Evolutionary conservation across 2,329 filamentous ascomycete genomes (phyloP).

Genomic region (Fusarium marasasianum): DNA sequence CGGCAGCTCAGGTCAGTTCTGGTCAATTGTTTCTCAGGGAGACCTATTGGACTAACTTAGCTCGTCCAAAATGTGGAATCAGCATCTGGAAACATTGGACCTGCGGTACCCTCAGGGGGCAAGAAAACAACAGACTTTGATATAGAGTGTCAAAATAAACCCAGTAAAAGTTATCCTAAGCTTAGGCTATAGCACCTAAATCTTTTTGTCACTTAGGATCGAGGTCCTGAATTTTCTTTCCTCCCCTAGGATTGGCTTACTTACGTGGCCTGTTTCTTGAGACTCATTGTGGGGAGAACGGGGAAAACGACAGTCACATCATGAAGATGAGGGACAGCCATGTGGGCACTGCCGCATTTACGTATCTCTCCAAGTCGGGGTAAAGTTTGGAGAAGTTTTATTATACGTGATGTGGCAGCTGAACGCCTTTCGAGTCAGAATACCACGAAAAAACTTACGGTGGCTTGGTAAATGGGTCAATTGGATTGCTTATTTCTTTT

Average conservation of each 20-base stretch:
- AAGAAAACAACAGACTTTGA: no score
- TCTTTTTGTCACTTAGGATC: no score
- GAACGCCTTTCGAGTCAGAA: not conserved
- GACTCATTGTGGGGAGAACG: slow-evolving; percentile 10
- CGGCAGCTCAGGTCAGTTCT: slow-evolving; percentile 27
- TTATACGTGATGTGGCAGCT: not conserved
- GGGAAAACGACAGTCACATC: not conserved
- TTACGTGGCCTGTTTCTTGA: not conserved
- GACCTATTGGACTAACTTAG: not conserved
- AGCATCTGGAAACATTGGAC: not conserved
- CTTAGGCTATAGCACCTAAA: no score
- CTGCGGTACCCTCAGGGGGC: not conserved
- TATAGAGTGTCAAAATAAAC: no score
- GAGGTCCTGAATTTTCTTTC: no score
- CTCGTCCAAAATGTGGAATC: not conserved
- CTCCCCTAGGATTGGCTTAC: not conserved
- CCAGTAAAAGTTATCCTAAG: no score
- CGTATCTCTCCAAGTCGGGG: slow-evolving; percentile 20
- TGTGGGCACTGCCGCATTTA: slow-evolving; percentile 5
- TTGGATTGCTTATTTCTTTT: slow-evolving; percentile 10
- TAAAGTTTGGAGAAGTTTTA: slow-evolving; percentile 30
- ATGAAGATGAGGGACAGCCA: slow-evolving; percentile 16
- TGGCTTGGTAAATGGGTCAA: slow-evolving; percentile 13
- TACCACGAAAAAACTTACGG: slow-evolving; percentile 3
- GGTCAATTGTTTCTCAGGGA: slow-evolving; percentile 1